phyloP scores from a whole-genome alignment of 192 early-diverging fungal genomes.

The Coemansia sp. region DNA sequence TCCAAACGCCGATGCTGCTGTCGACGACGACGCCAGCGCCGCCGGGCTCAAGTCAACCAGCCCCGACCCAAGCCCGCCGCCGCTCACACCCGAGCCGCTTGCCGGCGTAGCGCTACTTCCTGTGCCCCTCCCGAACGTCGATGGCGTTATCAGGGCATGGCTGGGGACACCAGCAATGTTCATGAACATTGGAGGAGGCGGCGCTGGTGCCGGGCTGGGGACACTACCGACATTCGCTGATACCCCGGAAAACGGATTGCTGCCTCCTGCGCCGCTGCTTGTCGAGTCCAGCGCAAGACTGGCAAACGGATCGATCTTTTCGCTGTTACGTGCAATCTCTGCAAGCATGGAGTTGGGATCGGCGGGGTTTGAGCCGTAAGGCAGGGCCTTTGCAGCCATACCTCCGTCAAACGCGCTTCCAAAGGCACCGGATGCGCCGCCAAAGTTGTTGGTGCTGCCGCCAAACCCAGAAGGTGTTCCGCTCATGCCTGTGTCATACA shows the following conservation, averaged over 20 bases:
- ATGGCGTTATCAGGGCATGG: constrained; percentile 7
- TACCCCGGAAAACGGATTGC: constrained; percentile 38
- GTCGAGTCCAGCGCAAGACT: constrained; percentile 50
- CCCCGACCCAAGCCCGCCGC: constrained; percentile 11
- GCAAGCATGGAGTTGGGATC: constrained; percentile 51
- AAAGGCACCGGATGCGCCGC: constrained; percentile 44
- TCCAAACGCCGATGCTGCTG: constrained; percentile 32
- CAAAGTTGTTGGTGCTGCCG: constrained; percentile 9
- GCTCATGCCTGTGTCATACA: constrained; percentile 21
- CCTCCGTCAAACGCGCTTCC: constrained; percentile 57
- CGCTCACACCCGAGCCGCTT: constrained; percentile 11
- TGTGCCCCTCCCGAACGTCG: not conserved
- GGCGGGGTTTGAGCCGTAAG: constrained; percentile 35
- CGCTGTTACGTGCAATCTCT: constrained; percentile 59
- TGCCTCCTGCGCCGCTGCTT: constrained; percentile 5
- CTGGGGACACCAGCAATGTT: constrained; percentile 10
- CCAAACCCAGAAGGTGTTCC: constrained; percentile 8
- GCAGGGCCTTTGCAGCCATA: constrained; percentile 40
- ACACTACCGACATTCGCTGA: constrained; percentile 1
- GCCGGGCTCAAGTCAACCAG: constrained; percentile 43
- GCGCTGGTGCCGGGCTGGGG: not conserved
- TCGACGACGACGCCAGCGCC: constrained; percentile 26
- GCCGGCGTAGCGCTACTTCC: constrained; percentile 8
- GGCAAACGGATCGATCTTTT: constrained; percentile 59
- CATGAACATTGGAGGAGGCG: not conserved